A percentile compares a stretch with the other conserved stretches of the same genome.
These are phyloP conservation scores for Dendrocalamus sinicus DNA, from an alignment of 176 grass and related monocot genomes.

Conservation along the genomic window DNA sequence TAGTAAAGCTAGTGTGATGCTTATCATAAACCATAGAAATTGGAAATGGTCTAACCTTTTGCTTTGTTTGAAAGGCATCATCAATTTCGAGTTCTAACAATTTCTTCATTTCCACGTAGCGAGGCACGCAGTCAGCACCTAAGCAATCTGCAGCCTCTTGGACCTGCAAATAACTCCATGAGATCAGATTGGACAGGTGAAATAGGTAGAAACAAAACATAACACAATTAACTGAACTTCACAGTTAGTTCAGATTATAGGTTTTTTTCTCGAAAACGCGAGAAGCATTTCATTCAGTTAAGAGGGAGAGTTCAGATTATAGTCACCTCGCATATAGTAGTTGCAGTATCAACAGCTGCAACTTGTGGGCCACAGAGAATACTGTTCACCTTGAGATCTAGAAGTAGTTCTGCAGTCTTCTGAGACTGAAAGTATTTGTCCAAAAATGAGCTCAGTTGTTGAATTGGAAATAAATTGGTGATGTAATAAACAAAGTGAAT, in stretches of 20 bases:
- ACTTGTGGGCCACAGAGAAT: conserved; percentile 80
- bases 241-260: neutral
- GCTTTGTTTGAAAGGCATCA: conserved; percentile 57
- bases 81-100: conserved; percentile 77
- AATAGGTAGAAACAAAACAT: neutral
- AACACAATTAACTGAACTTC: neutral
- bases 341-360: conserved; percentile 84
- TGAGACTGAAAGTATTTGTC: conserved; percentile 68
- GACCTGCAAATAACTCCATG: conserved; percentile 55
- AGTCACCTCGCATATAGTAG: conserved; percentile 80
- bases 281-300: too few species aligned
- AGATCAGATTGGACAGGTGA: neutral
- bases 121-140: conserved; percentile 78
- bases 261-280: too few species aligned
- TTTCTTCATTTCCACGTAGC: conserved; percentile 83
- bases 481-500: neutral
- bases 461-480: conserved; percentile 24
- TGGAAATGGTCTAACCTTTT: conserved; percentile 61
- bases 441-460: conserved; percentile 11
- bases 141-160: conserved; percentile 95
- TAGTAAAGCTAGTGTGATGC: neutral
- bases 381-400: conserved; percentile 70
- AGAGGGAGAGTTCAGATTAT: neutral
- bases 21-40: neutral
- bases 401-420: conserved; percentile 85